Evolutionary conservation across 2,329 filamentous ascomycete species (phyloP).

Genomic region (Rutstroemia sp.): DNA sequence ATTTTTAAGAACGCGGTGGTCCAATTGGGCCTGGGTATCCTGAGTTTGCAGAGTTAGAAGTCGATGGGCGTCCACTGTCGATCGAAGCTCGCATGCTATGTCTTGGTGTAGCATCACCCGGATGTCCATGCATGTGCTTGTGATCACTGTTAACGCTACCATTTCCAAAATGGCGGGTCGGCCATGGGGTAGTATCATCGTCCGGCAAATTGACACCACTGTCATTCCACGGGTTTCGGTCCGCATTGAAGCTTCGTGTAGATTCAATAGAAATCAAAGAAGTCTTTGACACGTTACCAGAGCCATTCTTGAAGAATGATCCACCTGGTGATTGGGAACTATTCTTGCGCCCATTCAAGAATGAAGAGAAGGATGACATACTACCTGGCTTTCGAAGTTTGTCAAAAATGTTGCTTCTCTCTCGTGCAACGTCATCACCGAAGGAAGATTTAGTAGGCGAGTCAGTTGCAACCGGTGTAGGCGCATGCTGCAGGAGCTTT

Average conservation of each 20-base stretch:
- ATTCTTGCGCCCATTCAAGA: slow-evolving; percentile 92
- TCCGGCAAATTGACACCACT: slow-evolving; percentile 91
- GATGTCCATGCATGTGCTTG: slow-evolving; percentile 54
- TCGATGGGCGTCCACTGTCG: slow-evolving; percentile 86
- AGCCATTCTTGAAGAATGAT: slow-evolving; percentile 87
- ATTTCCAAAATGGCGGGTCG: slow-evolving; percentile 55
- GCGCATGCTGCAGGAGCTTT: slow-evolving; percentile 89
- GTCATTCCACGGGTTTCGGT: slow-evolving; percentile 97
- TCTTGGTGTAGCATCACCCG: slow-evolving; percentile 77
- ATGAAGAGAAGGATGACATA: slow-evolving; percentile 92
- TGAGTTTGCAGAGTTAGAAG: slow-evolving; percentile 91
- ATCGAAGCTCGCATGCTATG: slow-evolving; percentile 78
- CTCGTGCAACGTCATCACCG: slow-evolving; percentile 69
- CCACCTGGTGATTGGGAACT: slow-evolving; percentile 74
- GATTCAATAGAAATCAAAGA: slow-evolving; percentile 95
- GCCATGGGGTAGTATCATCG: slow-evolving; percentile 63
- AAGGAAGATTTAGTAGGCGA: slow-evolving; percentile 84
- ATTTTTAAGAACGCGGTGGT: slow-evolving; percentile 63
- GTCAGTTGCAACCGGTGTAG: slow-evolving; percentile 71
- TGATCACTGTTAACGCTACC: slow-evolving; percentile 52
- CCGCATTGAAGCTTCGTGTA: slow-evolving; percentile 79
- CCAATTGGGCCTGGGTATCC: slow-evolving; percentile 91
- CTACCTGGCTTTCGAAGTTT: slow-evolving; percentile 89
- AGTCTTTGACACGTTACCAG: slow-evolving; percentile 84
- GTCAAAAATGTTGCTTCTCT: slow-evolving; percentile 80